Percentiles rank a stretch among this genome's conserved stretches.
phyloP scores from a whole-genome alignment of 345 rosid genomes.

The Eucalyptus virginea region DNA sequence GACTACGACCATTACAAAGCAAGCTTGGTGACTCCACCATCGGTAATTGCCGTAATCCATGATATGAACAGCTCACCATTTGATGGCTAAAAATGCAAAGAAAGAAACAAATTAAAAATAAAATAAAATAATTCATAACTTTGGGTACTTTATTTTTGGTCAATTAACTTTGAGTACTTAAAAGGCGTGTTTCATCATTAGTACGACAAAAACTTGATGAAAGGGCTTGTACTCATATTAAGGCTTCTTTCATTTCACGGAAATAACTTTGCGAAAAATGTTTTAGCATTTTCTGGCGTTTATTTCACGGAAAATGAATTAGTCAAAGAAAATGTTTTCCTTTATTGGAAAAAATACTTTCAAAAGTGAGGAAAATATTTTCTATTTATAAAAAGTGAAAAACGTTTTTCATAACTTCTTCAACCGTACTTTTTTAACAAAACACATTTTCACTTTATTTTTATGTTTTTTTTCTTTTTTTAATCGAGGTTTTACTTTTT shows the following conservation, averaged over 20 bases:
- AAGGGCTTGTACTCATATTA: too few species aligned
- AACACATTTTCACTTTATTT: too few species aligned
- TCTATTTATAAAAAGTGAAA: too few species aligned
- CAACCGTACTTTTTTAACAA: too few species aligned
- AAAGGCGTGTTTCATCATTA: not conserved
- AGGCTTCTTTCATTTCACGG: too few species aligned
- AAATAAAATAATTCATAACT: not conserved
- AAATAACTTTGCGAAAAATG: accelerated
- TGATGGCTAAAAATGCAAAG: not conserved
- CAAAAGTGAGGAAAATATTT: too few species aligned
- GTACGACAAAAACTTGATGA: not conserved
- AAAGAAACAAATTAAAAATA: not conserved
- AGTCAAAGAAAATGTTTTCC: accelerated
- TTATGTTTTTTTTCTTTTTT: too few species aligned
- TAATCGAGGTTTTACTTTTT: too few species aligned
- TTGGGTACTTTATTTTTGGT: too few species aligned
- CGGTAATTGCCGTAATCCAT: not conserved
- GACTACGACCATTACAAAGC: not conserved
- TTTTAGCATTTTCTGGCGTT: accelerated
- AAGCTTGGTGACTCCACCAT: not conserved
- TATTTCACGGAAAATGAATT: accelerated
- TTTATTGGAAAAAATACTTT: too few species aligned
- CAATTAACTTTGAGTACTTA: not conserved
- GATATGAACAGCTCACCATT: not conserved
- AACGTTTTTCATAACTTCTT: too few species aligned